Percentiles rank a stretch among this genome's conserved stretches.
These are phyloP conservation scores for Hermanozyma aechmeae DNA, from an alignment of 805 yeast genomes.

Conservation along the genomic window DNA sequence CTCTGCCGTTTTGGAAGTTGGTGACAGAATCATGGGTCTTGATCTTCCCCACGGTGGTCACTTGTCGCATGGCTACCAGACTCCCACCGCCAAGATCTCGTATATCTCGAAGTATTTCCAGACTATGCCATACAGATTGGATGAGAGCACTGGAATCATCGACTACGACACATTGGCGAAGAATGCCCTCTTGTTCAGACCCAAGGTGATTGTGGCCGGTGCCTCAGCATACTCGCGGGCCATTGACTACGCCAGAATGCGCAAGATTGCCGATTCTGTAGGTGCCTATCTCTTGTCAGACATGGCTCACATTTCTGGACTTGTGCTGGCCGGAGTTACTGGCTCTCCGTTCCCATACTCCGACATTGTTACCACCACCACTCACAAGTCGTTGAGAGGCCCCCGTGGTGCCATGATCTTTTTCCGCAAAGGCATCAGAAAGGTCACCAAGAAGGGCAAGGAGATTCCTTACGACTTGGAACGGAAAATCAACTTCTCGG, in stretches of 20 bases:
- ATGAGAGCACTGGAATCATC: slow-evolving; percentile 85
- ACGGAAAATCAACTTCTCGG: slow-evolving; percentile 92
- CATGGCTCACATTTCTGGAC: slow-evolving; percentile 98
- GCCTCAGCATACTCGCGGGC: slow-evolving; percentile 96
- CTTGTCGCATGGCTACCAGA: slow-evolving; percentile 96
- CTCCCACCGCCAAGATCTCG: slow-evolving; percentile 86
- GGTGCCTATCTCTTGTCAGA: slow-evolving; percentile 95
- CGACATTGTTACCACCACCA: slow-evolving; percentile 96
- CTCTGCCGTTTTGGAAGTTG: slow-evolving; percentile 90
- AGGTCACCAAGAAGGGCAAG: slow-evolving; percentile 80
- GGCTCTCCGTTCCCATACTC: slow-evolving; percentile 96
- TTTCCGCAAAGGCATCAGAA: slow-evolving; percentile 93
- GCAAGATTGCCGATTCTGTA: slow-evolving; percentile 92
- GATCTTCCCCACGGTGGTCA: slow-evolving; percentile 99
- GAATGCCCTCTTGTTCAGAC: slow-evolving; percentile 87
- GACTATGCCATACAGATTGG: slow-evolving; percentile 96
- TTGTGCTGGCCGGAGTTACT: slow-evolving; percentile 91
- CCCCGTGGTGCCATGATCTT: slow-evolving; percentile 99
- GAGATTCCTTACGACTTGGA: slow-evolving; percentile 87
- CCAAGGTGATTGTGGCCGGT: slow-evolving; percentile 95
- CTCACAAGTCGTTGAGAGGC: slow-evolving; percentile 97
- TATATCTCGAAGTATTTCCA: slow-evolving; percentile 94
- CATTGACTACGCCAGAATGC: slow-evolving; percentile 94
- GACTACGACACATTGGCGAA: slow-evolving; percentile 93
- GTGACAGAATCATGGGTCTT: slow-evolving; percentile 95